Percentiles rank a stretch among this genome's conserved stretches.
These are phyloP conservation scores for Saksenaea vasiformis DNA, from an alignment of 371 early-diverging fungal genomes.

Conservation along the genomic window DNA sequence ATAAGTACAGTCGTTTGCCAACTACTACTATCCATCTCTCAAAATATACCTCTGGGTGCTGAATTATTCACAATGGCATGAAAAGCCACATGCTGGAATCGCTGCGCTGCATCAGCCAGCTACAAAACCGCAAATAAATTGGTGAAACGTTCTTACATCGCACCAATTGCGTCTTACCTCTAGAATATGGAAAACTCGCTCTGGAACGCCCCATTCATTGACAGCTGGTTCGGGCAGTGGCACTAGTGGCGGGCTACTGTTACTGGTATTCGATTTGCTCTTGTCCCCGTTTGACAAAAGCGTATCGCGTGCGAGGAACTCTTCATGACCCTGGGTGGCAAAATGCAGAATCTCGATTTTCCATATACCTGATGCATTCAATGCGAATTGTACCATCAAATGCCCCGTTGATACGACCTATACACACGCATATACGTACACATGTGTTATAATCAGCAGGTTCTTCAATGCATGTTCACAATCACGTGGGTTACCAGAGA, in stretches of 20 bases:
- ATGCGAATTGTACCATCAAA: constrained; percentile 29
- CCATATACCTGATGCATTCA: constrained; percentile 24
- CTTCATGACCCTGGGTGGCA: constrained; percentile 34
- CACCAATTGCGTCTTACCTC: constrained; percentile 13
- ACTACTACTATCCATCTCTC: not conserved
- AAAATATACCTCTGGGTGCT: constrained; percentile 17
- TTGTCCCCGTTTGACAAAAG: constrained; percentile 5
- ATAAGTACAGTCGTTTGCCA: not conserved
- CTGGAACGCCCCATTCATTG: constrained; percentile 43
- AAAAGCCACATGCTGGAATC: constrained; percentile 22
- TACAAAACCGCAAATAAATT: not conserved
- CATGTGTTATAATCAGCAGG: not conserved
- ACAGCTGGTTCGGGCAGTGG: constrained; percentile 36
- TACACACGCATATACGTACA: not conserved
- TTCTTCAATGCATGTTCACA: not conserved
- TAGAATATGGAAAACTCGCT: constrained; percentile 24
- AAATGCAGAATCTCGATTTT: constrained; percentile 44
- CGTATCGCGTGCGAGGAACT: constrained; percentile 26
- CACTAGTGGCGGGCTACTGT: constrained; percentile 24
- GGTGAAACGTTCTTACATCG: not conserved
- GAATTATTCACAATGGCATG: constrained; percentile 23
- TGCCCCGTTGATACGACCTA: constrained; percentile 37
- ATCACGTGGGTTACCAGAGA: constrained; percentile 28
- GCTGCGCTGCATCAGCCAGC: constrained; percentile 24
- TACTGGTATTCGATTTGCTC: constrained; percentile 9